Evolutionary conservation across 768 basidiomycete genomes (phyloP).

Genomic region (Leucocoprinus birnbaumii): DNA sequence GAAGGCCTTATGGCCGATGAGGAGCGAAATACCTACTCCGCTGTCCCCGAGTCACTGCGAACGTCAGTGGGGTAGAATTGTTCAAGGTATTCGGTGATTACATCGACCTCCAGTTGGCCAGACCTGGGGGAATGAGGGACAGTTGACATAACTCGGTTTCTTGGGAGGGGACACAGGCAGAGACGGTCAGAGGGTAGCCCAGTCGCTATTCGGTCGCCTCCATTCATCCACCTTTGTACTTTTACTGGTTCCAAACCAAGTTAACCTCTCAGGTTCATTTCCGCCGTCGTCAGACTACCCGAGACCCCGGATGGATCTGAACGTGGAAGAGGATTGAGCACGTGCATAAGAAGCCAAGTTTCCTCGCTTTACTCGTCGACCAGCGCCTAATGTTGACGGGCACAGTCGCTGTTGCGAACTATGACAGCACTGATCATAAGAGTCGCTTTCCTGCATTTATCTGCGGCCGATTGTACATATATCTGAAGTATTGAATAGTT

Average conservation of each 20-base stretch:
- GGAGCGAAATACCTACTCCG: constrained; percentile 13
- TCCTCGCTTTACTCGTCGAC: background rate
- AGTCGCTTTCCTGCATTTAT: too few relatives aligned
- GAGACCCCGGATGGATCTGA: background rate
- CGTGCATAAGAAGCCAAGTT: background rate
- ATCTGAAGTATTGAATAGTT: too few relatives aligned
- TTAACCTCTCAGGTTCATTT: constrained; percentile 9
- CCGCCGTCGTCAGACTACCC: constrained; percentile 3
- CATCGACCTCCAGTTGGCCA: constrained; percentile 10
- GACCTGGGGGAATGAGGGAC: background rate
- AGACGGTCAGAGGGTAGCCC: too few relatives aligned
- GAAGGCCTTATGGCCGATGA: background rate
- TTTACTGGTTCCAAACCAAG: background rate
- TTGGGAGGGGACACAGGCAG: background rate
- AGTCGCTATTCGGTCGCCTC: too few relatives aligned
- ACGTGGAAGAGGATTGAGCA: constrained; percentile 1
- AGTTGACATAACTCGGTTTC: background rate
- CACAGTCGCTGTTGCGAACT: too few relatives aligned
- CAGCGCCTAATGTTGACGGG: too few relatives aligned
- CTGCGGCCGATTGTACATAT: too few relatives aligned
- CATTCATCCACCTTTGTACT: constrained; percentile 8
- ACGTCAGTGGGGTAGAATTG: constrained; percentile 17
- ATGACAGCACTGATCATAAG: too few relatives aligned
- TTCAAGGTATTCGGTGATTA: constrained; percentile 18
- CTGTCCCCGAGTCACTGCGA: constrained; percentile 10